Evolutionary conservation across 345 rosid genomes (phyloP).

Genomic region (Kandelia obovata): DNA sequence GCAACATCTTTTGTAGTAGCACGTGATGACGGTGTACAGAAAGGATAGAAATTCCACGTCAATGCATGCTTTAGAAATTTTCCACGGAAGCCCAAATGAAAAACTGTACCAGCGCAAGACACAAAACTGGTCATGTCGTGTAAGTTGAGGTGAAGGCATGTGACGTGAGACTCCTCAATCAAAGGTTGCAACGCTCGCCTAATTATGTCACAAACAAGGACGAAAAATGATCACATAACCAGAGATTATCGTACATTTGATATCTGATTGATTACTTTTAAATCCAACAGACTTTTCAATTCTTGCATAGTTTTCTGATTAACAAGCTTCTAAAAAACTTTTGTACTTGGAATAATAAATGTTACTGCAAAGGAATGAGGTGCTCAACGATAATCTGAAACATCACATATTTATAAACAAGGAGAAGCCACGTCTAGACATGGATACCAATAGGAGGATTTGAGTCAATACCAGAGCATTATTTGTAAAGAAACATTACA

Average conservation of each 20-base stretch:
- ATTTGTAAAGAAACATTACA: no score
- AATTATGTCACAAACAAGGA: slow-evolving; percentile 37
- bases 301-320: no score
- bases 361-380: not conserved
- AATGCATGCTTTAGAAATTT: slow-evolving; percentile 11
- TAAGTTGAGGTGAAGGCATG: slow-evolving; percentile 41
- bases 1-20: slow-evolving; percentile 9
- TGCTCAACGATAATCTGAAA: no score
- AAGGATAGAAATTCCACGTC: slow-evolving; percentile 20
- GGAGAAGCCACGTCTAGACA: no score
- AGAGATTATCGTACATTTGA: not conserved
- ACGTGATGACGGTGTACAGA: slow-evolving; percentile 32
- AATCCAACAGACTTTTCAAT: not conserved
- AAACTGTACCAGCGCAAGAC: slow-evolving; percentile 33
- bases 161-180: slow-evolving; percentile 31
- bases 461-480: no score
- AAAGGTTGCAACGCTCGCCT: slow-evolving; percentile 32
- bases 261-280: slow-evolving; percentile 5
- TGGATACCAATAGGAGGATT: no score
- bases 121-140: slow-evolving; percentile 57
- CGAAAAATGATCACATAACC: slow-evolving; percentile 28
- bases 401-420: no score
- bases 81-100: not conserved
- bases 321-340: no score
- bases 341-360: no score